Evolutionary conservation across 2,329 filamentous ascomycete species (phyloP).

Genomic region (Nannizziopsis barbatae): DNA sequence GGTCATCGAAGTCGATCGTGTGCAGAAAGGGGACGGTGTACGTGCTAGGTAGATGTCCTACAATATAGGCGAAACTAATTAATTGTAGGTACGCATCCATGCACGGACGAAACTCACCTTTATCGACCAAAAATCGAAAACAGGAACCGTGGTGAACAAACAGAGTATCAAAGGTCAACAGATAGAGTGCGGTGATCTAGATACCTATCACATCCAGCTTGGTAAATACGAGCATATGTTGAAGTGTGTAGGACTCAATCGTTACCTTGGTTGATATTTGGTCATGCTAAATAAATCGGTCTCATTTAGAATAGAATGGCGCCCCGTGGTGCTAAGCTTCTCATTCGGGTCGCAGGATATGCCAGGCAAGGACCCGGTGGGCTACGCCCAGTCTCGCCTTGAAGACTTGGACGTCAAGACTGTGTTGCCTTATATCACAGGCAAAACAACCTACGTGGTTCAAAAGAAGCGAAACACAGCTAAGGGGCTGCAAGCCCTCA

Average conservation of each 20-base stretch:
- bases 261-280: not conserved
- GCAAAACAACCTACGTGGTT: constrained; percentile 73
- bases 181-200: constrained; percentile 21
- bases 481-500: constrained; percentile 73
- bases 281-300: not conserved
- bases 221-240: constrained; percentile 54
- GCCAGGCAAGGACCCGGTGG: constrained; percentile 52
- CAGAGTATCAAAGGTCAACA: constrained; percentile 54
- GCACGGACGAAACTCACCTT: constrained; percentile 60
- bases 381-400: constrained; percentile 52
- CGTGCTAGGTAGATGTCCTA: constrained; percentile 20
- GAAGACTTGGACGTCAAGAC: constrained; percentile 87
- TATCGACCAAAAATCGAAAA: constrained; percentile 71
- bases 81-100: constrained; percentile 48
- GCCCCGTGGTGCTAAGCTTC: constrained; percentile 69
- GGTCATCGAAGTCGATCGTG: constrained; percentile 57
- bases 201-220: constrained; percentile 56
- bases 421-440: constrained; percentile 56
- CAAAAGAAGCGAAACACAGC: constrained; percentile 82
- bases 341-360: constrained; percentile 62
- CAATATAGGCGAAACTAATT: constrained; percentile 9
- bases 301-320: constrained; percentile 59
- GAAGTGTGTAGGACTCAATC: constrained; percentile 1
- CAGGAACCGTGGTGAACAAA: constrained; percentile 69
- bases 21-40: constrained; percentile 57